phyloP scores from a whole-genome alignment of 1,284 basidiomycete species.

The Ustilago cynodontis region DNA sequence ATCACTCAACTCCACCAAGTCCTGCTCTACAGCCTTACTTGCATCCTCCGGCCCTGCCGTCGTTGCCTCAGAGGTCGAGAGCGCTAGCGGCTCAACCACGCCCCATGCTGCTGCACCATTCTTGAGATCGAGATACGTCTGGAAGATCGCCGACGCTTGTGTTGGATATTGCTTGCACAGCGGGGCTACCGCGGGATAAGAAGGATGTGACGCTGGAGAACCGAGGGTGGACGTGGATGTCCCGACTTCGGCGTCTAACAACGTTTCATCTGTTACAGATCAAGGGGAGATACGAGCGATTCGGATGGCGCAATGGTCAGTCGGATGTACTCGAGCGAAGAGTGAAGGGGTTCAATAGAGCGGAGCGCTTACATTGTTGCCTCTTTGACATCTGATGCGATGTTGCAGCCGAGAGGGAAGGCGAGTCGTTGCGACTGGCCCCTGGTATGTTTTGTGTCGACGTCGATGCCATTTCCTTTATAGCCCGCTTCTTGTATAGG shows the following conservation, averaged over 20 bases:
- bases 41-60: not conserved
- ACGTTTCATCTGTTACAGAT: conserved; percentile 27
- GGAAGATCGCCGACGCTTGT: conserved; percentile 66
- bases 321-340: too few species aligned
- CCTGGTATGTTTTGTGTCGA: not conserved
- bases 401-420: conserved; percentile 14
- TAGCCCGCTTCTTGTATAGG: not conserved
- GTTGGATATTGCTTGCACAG: conserved; percentile 55
- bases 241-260: conserved; percentile 31
- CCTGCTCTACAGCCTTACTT: not conserved
- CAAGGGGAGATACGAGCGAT: not conserved
- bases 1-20: conserved; percentile 22
- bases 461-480: conserved; percentile 14
- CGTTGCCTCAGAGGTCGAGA: not conserved
- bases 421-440: not conserved
- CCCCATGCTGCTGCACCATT: conserved; percentile 61
- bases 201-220: conserved; percentile 36
- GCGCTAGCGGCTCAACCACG: conserved; percentile 39
- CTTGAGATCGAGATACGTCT: conserved; percentile 67
- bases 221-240: conserved; percentile 7
- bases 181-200: conserved; percentile 38
- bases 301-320: too few species aligned
- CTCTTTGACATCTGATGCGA: conserved; percentile 36
- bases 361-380: conserved; percentile 34
- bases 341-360: not conserved